These are phyloP conservation scores for Hypericum androsaemum DNA, from an alignment of 345 rosid species.

Conservation along the genomic window DNA sequence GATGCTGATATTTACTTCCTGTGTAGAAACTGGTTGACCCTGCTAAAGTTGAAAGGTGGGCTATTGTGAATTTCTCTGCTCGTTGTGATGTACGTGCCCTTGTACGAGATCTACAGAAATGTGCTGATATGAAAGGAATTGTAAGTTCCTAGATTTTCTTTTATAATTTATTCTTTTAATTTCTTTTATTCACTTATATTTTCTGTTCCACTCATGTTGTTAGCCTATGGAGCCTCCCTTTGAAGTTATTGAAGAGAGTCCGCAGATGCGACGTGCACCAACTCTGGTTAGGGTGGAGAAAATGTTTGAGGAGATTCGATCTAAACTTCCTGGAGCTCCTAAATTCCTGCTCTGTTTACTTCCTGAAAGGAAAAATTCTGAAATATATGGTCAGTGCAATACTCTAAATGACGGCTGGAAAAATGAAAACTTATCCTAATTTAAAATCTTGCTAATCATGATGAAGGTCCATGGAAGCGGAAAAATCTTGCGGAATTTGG, in stretches of 20 bases:
- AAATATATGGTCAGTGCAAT: constrained; percentile 51
- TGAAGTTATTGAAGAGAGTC: constrained; percentile 41
- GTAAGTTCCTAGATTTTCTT: constrained; percentile 35
- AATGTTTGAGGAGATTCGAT: constrained; percentile 56
- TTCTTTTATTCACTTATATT: neutral
- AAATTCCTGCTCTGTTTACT: constrained; percentile 75
- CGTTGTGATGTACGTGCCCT: constrained; percentile 53
- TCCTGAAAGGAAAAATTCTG: constrained; percentile 71
- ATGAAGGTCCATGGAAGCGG: constrained; percentile 80
- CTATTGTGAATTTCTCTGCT: constrained; percentile 80
- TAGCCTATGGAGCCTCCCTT: constrained; percentile 48
- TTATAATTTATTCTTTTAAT: neutral
- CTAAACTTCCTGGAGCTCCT: constrained; percentile 64
- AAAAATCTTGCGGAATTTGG: constrained; percentile 72
- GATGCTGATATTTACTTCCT: constrained; percentile 1
- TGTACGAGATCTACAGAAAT: constrained; percentile 45
- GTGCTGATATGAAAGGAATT: constrained; percentile 75
- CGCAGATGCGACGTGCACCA: constrained; percentile 41
- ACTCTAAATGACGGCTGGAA: neutral
- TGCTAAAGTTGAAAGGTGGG: constrained; percentile 60
- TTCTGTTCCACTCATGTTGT: neutral
- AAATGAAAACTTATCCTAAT: neutral
- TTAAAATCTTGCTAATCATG: neutral
- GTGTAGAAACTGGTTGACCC: constrained; percentile 69
- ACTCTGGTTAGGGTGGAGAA: constrained; percentile 67